phyloP scores from a whole-genome alignment of 2,329 filamentous ascomycete genomes.

The Fusarium sp. region DNA sequence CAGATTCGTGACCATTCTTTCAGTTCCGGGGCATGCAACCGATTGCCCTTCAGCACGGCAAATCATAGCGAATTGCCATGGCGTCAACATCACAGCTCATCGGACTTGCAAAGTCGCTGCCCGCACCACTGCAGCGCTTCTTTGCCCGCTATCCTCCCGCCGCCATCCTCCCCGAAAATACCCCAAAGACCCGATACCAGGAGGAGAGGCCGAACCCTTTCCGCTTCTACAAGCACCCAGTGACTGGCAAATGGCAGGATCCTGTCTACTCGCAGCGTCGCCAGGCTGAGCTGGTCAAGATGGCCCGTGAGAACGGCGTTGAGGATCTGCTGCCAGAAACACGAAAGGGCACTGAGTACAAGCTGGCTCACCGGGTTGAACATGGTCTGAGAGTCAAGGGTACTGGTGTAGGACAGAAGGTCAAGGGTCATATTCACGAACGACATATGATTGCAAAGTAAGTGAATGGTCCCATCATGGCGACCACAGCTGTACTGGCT shows the following conservation, averaged over 20 bases:
- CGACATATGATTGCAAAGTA: constrained; percentile 80
- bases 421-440: constrained; percentile 97
- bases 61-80: constrained; percentile 43
- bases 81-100: constrained; percentile 54
- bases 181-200: constrained; percentile 61
- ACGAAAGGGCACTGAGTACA: constrained; percentile 77
- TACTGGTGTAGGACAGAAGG: constrained; percentile 88
- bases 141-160: constrained; percentile 88
- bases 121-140: constrained; percentile 82
- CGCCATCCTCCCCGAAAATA: constrained; percentile 60
- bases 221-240: constrained; percentile 77
- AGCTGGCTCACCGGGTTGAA: constrained; percentile 77
- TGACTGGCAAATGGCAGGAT: constrained; percentile 84
- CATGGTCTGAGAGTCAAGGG: constrained; percentile 87
- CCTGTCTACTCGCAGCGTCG: constrained; percentile 84
- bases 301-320: constrained; percentile 81
- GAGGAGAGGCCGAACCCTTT: constrained; percentile 79
- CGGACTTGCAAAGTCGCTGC: constrained; percentile 76
- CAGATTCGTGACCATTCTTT: constrained; percentile 2
- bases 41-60: constrained; percentile 27
- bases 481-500: background rate
- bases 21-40: constrained; percentile 18
- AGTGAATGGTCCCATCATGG: constrained; percentile 44
- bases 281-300: constrained; percentile 90
- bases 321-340: constrained; percentile 82